These are phyloP conservation scores for Lachnellula suecica DNA, from an alignment of 2,329 filamentous ascomycete species.

Conservation along the genomic window DNA sequence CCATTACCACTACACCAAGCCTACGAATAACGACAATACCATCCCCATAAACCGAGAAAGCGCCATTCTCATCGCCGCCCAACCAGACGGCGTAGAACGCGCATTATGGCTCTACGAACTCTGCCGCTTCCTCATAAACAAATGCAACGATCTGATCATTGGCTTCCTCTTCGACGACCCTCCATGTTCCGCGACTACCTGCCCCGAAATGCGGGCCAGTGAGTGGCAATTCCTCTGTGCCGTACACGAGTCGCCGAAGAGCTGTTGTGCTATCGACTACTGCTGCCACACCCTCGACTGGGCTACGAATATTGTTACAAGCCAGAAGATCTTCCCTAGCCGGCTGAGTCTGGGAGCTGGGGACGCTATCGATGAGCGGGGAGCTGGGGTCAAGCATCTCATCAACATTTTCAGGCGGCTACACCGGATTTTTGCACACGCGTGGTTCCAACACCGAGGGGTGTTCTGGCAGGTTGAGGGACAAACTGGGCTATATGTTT, in stretches of 20 bases:
- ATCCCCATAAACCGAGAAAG: conserved; percentile 73
- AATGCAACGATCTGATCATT: conserved; percentile 89
- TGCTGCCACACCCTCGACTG: conserved; percentile 98
- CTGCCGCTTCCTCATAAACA: conserved; percentile 90
- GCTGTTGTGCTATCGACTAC: conserved; percentile 97
- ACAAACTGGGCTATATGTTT: conserved; percentile 87
- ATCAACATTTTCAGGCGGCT: conserved; percentile 93
- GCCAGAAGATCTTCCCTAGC: conserved; percentile 92
- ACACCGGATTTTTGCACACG: conserved; percentile 96
- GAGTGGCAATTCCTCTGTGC: conserved; percentile 99
- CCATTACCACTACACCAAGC: conserved; percentile 77
- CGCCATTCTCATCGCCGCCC: conserved; percentile 73
- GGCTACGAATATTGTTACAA: conserved; percentile 92
- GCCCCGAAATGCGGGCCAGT: conserved; percentile 96
- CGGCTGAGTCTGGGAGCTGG: conserved; percentile 45
- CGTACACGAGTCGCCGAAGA: conserved; percentile 94
- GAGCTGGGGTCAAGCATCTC: conserved; percentile 73
- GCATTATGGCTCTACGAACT: conserved; percentile 97
- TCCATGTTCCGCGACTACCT: conserved; percentile 84
- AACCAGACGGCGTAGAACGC: conserved; percentile 78
- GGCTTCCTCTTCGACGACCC: conserved; percentile 90
- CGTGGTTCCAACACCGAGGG: conserved; percentile 95
- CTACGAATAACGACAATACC: conserved; percentile 54
- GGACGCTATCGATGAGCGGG: conserved; percentile 55
- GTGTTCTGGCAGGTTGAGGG: conserved; percentile 95